Evolutionary conservation across 176 grass and related monocot species (phyloP).

Genomic region (Areca catechu): DNA sequence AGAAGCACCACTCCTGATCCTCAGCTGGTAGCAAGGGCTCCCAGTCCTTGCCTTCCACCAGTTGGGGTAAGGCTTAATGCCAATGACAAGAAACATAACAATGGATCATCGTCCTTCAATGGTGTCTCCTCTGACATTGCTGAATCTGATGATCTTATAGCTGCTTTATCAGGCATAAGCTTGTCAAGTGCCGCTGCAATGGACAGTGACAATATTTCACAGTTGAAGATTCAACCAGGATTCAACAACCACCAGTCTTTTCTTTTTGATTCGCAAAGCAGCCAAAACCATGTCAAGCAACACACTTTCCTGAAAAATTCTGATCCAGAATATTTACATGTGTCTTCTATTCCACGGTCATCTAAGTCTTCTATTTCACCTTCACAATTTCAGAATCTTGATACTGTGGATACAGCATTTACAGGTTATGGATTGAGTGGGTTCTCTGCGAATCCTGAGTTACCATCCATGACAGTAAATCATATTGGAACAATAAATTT

Average conservation of each 20-base stretch:
- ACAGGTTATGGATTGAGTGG: conserved; percentile 46
- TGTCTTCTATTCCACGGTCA: conserved; percentile 30
- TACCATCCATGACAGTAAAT: conserved; percentile 52
- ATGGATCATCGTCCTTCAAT: conserved; percentile 41
- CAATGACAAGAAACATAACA: conserved; percentile 44
- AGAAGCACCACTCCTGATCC: conserved; percentile 68
- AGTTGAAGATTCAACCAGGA: conserved; percentile 40
- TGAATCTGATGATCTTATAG: conserved; percentile 73
- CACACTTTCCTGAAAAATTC: conserved; percentile 35
- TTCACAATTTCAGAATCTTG: conserved; percentile 63
- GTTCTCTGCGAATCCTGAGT: conserved; percentile 36
- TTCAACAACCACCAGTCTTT: conserved; percentile 42
- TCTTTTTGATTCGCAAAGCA: conserved; percentile 26
- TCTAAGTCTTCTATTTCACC: conserved; percentile 56
- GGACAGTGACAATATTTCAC: conserved; percentile 25
- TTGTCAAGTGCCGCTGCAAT: conserved; percentile 41
- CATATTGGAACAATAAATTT: conserved; percentile 34
- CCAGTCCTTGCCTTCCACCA: conserved; percentile 68
- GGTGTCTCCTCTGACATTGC: conserved; percentile 38
- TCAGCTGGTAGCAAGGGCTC: conserved; percentile 55
- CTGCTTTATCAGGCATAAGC: conserved; percentile 68
- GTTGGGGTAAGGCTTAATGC: conserved; percentile 48
- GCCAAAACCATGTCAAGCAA: conserved; percentile 41
- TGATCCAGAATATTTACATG: conserved; percentile 41
- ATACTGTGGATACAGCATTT: conserved; percentile 43